phyloP scores from a whole-genome alignment of 495 filamentous ascomycete species.

The Aspergillus biplanus region DNA sequence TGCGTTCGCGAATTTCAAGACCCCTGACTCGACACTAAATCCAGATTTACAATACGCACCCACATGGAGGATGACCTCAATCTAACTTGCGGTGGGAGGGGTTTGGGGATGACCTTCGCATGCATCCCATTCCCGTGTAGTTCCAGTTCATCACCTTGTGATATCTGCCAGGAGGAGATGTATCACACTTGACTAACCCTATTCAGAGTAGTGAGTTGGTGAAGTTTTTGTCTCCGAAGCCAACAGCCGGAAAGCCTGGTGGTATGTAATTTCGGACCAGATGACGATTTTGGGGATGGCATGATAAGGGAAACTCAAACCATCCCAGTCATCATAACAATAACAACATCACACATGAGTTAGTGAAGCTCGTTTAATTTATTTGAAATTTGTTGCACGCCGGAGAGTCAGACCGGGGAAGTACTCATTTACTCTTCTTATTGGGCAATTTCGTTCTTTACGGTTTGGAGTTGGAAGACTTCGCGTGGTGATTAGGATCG shows the following conservation, averaged over 20 bases:
- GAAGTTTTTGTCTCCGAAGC: neutral
- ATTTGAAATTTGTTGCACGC: neutral
- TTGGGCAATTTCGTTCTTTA: neutral
- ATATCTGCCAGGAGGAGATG: neutral
- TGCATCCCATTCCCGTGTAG: neutral
- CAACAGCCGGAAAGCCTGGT: neutral
- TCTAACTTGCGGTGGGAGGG: too few species aligned
- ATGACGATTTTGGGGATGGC: constrained; percentile 1
- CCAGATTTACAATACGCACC: neutral
- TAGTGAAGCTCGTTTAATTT: too few species aligned
- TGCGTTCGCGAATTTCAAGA: too few species aligned
- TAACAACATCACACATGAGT: neutral
- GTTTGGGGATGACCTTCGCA: neutral
- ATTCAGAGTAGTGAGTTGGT: neutral
- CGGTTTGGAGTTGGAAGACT: neutral
- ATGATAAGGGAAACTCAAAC: neutral
- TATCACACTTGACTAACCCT: constrained; percentile 9
- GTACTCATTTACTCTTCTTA: neutral
- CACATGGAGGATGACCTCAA: neutral
- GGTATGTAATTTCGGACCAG: constrained; percentile 3
- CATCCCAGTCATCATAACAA: neutral
- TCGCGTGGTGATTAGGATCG: constrained; percentile 20
- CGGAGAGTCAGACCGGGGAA: neutral
- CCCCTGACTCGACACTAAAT: neutral
- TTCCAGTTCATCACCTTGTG: neutral